phyloP scores from a whole-genome alignment of 139 green algal genomes.

The Coelastrella sp. region DNA sequence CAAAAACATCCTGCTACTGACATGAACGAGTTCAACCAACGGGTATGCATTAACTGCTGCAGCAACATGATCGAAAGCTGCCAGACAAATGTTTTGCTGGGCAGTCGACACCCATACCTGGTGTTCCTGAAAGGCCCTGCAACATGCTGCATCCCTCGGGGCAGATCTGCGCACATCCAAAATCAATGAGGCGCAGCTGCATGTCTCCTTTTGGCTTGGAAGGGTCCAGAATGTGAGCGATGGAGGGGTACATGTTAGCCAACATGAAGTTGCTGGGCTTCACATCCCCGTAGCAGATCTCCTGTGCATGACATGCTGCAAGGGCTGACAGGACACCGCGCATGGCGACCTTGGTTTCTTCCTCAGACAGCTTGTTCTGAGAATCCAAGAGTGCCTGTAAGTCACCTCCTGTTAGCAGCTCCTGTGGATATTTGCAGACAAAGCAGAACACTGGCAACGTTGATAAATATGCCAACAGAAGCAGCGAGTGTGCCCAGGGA shows the following conservation, averaged over 20 bases:
- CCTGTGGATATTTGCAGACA: not conserved
- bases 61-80: too few relatives aligned
- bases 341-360: conserved; percentile 58
- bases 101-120: conserved; percentile 16
- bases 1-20: too few relatives aligned
- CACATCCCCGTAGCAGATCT: conserved; percentile 68
- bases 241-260: conserved; percentile 27
- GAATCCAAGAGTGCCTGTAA: conserved; percentile 43
- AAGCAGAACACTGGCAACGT: too few relatives aligned
- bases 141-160: conserved; percentile 38
- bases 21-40: too few relatives aligned
- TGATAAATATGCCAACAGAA: too few relatives aligned
- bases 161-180: conserved; percentile 46
- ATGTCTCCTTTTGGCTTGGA: conserved; percentile 41
- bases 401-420: conserved; percentile 56
- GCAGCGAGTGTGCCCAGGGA: too few relatives aligned
- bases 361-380: conserved; percentile 56
- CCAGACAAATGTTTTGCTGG: too few relatives aligned
- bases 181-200: conserved; percentile 15
- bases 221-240: conserved; percentile 23
- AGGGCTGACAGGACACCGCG: conserved; percentile 66
- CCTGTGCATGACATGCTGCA: conserved; percentile 61
- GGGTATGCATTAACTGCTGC: too few relatives aligned
- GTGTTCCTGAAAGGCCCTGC: conserved; percentile 40
- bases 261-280: conserved; percentile 82